Percentiles rank a stretch among this genome's conserved stretches.
These are phyloP conservation scores for Viridothelium virens DNA, from an alignment of 495 filamentous ascomycete genomes.

Conservation along the genomic window DNA sequence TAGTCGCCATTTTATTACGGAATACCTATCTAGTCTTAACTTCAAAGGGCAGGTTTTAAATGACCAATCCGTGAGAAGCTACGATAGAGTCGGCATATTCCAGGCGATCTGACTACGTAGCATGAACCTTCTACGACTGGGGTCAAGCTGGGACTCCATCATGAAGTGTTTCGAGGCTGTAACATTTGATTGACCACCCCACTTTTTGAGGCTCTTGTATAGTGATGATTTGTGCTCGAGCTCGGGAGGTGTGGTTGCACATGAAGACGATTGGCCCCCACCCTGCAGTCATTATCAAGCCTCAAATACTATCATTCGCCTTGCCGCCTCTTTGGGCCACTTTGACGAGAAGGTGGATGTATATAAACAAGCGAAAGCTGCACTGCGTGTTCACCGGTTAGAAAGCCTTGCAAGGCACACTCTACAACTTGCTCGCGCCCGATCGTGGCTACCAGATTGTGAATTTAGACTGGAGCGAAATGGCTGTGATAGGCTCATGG, in stretches of 20 bases:
- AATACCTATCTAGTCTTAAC: no score
- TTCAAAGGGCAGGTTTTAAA: no score
- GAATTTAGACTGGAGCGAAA: neutral
- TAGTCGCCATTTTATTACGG: no score
- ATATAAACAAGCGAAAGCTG: neutral
- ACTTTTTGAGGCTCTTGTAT: slow-evolving; percentile 2
- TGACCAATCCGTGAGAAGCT: no score
- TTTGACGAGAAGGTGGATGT: neutral
- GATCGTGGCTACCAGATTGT: neutral
- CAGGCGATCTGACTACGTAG: neutral
- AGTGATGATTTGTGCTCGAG: neutral
- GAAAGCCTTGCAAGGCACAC: neutral
- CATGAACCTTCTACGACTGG: neutral
- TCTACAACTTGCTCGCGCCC: neutral
- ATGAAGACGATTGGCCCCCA: neutral
- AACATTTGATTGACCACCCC: neutral
- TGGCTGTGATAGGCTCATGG: neutral
- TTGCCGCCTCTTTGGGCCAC: neutral
- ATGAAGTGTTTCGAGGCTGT: neutral
- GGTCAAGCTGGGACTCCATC: neutral
- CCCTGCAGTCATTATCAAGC: neutral
- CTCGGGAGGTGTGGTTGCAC: neutral
- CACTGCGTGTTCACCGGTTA: neutral
- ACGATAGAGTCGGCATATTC: no score
- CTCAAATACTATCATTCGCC: neutral